Conservation (phyloP, 192 early-diverging fungal species). For the Backusella psychrophila region DNA sequence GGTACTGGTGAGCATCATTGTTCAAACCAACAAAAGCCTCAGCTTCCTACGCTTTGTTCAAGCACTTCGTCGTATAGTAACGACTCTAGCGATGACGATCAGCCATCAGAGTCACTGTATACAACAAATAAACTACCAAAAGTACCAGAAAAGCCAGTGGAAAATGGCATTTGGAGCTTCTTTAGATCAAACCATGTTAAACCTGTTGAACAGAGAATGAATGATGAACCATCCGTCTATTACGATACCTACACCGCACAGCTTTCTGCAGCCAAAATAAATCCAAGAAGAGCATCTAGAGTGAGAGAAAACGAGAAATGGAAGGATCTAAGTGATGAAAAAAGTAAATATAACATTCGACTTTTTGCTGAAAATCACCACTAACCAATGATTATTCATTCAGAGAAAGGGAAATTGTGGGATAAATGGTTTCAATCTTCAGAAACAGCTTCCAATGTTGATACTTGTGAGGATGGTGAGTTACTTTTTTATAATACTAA, state of each 20-base stretch:
- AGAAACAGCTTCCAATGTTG: not conserved
- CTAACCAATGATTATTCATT: not conserved
- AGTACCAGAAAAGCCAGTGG: not conserved
- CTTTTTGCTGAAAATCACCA: not conserved
- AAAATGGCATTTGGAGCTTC: not conserved
- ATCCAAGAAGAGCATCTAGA: not conserved
- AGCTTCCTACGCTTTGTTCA: not conserved
- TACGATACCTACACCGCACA: not conserved
- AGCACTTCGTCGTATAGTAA: not conserved
- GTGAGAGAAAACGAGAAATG: not conserved
- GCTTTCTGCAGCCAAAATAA: not conserved
- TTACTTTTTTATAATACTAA: not conserved
- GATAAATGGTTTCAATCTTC: not conserved
- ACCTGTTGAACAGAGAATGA: not conserved
- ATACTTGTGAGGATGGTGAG: not conserved
- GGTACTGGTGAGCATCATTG: slow-evolving; percentile 23
- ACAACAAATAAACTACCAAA: not conserved
- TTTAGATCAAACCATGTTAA: not conserved
- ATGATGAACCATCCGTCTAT: not conserved
- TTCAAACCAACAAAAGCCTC: not conserved
- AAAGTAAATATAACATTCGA: slow-evolving; percentile 2
- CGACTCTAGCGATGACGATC: not conserved
- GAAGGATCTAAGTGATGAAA: not conserved
- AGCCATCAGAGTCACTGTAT: not conserved
- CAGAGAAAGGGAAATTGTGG: not conserved